Evolutionary conservation across 148 eudicot genomes (phyloP), one percentile per base, ranked within the genome.

Genomic region (Rhododendron henanense): DNA sequence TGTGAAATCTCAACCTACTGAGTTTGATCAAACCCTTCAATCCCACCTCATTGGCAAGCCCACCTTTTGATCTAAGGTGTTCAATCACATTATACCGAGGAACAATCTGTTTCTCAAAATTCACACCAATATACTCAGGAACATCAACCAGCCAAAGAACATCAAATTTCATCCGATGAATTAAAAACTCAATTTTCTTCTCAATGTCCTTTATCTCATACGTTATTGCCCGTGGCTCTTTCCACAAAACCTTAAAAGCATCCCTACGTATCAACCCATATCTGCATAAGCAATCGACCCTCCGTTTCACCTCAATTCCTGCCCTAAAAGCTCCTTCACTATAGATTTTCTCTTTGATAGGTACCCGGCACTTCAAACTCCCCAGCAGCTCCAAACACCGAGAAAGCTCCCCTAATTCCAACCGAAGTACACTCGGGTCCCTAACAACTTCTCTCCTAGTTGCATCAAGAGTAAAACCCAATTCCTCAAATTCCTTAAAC

Each of bases 71-170:
- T 84, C 93, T 92, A 92, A 96, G 89, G 86, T 94, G 88, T 85
- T 95, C 94, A 1, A 96, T 91, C 90, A 95, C 99, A 87, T 92
- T 92, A 80, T 90, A 89, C 31, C 99, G 89, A 57, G 99, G 95
- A 88, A 94, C 92, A 88, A 96, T 95, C 87, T 96, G 98, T 88
- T 95, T 96, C 80, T 94, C 93, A 71, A 95, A 94, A 91, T 91
- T 93, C 71, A 95, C 93, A 35, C 99, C 99, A 75, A 96, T 85
- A 91, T 94, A 96, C 67, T 91, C 94, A 0, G 99, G 99, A 37
- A 94, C 96, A 75, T 95, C 97, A 73, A 95, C 88, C 85, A 96
- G 79, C 89, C 95, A 90, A 35, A 86, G 90, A 83, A 96, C 83
- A 78, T 90, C 88, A 82, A 88, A 89, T 41, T 91, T 90, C 97